A percentile compares a stretch with the other conserved stretches of the same genome.
phyloP scores from a whole-genome alignment of 768 basidiomycete species.

The Boletellus ananas region DNA sequence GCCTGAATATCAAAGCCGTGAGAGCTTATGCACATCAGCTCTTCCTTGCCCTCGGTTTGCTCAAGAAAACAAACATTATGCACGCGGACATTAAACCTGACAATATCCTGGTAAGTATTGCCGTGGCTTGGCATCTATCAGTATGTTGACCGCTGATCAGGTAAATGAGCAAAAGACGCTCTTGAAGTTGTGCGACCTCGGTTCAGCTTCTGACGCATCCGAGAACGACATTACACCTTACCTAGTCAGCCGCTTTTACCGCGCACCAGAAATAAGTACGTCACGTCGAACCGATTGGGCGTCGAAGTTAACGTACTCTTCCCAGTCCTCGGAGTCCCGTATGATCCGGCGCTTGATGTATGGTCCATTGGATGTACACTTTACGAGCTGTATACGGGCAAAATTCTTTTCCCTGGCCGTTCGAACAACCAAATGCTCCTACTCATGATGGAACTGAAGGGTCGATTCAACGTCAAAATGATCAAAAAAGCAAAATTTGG shows the following conservation, averaged over 20 bases:
- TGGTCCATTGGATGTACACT: slow-evolving; percentile 98
- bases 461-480: slow-evolving; percentile 88
- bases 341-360: slow-evolving; percentile 89
- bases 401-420: slow-evolving; percentile 94
- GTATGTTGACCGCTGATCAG: slow-evolving; percentile 38
- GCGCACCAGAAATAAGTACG: slow-evolving; percentile 97
- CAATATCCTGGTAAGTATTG: slow-evolving; percentile 80
- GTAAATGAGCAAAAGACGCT: slow-evolving; percentile 94
- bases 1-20: slow-evolving; percentile 94
- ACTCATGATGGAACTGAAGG: slow-evolving; percentile 97
- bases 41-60: slow-evolving; percentile 78
- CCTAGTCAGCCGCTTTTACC: slow-evolving; percentile 95
- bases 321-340: slow-evolving; percentile 89
- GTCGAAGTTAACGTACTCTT: slow-evolving; percentile 14
- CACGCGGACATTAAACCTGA: slow-evolving; percentile 99
- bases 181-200: slow-evolving; percentile 92
- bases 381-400: slow-evolving; percentile 94
- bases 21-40: slow-evolving; percentile 98
- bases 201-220: slow-evolving; percentile 91
- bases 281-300: slow-evolving; percentile 13
- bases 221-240: slow-evolving; percentile 99
- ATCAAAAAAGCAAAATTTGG: slow-evolving; percentile 94
- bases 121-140: slow-evolving; percentile 10
- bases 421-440: slow-evolving; percentile 98
- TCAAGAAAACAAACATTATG: slow-evolving; percentile 90